Evolutionary conservation across 352 stramenopile species (phyloP).

Genomic region (Pythium sp.): DNA sequence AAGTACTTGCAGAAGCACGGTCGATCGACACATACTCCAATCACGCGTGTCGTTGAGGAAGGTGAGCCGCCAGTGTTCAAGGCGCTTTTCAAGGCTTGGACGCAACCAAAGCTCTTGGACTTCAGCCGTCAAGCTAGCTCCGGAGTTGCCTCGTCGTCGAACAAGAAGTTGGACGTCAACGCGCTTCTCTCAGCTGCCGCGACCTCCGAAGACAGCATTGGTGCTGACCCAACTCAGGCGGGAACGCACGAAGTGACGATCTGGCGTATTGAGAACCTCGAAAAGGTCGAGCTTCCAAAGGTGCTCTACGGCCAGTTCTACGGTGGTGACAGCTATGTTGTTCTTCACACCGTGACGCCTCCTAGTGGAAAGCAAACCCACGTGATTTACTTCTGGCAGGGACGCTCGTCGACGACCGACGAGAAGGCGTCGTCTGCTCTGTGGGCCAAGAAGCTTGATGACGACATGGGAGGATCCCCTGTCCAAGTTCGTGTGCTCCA

Average conservation of each 20-base stretch:
- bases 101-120: conserved; percentile 59
- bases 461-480: conserved; percentile 77
- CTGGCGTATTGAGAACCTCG: conserved; percentile 91
- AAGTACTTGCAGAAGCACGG: conserved; percentile 78
- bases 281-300: conserved; percentile 80
- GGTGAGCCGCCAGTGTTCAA: conserved; percentile 86
- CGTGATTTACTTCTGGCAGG: conserved; percentile 93
- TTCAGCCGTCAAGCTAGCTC: conserved; percentile 57
- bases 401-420: conserved; percentile 81
- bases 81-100: conserved; percentile 79
- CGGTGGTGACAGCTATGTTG: conserved; percentile 95
- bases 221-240: conserved; percentile 59
- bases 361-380: conserved; percentile 64
- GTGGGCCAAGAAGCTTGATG: conserved; percentile 72
- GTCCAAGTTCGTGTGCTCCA: conserved; percentile 86
- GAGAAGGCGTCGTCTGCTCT: conserved; percentile 81
- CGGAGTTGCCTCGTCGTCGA: conserved; percentile 39
- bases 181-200: conserved; percentile 40
- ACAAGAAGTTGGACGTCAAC: conserved; percentile 61
- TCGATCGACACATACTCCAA: conserved; percentile 56
- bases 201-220: conserved; percentile 67
- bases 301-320: conserved; percentile 91
- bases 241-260: conserved; percentile 81
- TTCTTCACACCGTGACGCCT: conserved; percentile 81
- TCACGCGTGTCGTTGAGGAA: conserved; percentile 84